Conservation (phyloP, 345 rosid genomes). For the Populus davidiana region DNA sequence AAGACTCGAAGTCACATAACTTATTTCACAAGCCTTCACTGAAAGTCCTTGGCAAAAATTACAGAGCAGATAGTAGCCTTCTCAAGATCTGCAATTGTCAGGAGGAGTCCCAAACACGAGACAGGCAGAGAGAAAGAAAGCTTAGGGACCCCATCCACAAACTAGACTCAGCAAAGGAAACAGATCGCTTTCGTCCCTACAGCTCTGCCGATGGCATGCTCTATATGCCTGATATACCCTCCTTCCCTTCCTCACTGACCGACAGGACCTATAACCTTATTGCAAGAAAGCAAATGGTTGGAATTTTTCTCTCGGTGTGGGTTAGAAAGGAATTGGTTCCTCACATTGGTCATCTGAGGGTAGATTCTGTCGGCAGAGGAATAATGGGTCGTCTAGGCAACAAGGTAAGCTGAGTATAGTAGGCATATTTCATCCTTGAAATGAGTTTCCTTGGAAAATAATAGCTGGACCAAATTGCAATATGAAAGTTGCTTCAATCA, state of each 20-base stretch:
- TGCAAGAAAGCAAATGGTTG: conserved; percentile 94
- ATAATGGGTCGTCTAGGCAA: conserved; percentile 91
- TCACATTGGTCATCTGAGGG: conserved; percentile 79
- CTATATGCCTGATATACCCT: conserved; percentile 29
- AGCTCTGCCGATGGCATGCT: conserved; percentile 19
- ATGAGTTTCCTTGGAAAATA: not conserved
- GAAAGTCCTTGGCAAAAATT: conserved; percentile 65
- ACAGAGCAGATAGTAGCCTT: conserved; percentile 58
- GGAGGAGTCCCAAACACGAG: conserved; percentile 31
- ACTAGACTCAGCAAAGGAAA: conserved; percentile 31
- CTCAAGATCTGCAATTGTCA: conserved; percentile 83
- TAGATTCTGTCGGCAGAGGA: conserved; percentile 82
- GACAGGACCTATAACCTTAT: conserved; percentile 56
- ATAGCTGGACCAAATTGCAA: not conserved
- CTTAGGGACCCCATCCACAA: conserved; percentile 37
- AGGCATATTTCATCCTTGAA: not conserved
- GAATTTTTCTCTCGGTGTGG: conserved; percentile 89
- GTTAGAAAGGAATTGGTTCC: conserved; percentile 75
- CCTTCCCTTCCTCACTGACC: conserved; percentile 24
- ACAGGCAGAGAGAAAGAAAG: conserved; percentile 41
- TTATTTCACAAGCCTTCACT: conserved; percentile 76
- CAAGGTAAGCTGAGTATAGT: conserved; percentile 45
- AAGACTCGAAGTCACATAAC: conserved; percentile 51
- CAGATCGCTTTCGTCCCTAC: conserved; percentile 29
- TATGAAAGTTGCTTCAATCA: not conserved